Base-by-base conservation (phyloP, 331 rosid genomes). In the Saraca asoca region DNA sequence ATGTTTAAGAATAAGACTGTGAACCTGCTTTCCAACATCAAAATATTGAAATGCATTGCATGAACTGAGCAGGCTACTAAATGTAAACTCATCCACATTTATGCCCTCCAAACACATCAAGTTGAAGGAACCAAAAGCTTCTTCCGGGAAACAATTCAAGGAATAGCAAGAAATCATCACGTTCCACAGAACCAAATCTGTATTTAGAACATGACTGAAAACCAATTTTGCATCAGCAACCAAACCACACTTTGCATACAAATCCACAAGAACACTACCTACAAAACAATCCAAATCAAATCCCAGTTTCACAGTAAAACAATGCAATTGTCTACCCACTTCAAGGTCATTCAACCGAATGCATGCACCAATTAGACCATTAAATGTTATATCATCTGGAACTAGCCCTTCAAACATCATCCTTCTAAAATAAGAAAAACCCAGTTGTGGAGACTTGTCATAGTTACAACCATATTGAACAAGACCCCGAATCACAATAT, bases 161-260 rank as follows among this genome's bases (percentile, higher is more conserved):
- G 74, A 80, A 73, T 79, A 84, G 58, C 91, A 84, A 62, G 91
- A 59, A 68, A 85, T 71, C 87, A 85, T 89, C 81, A 85, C 96
- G 75, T 92, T 92, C 95, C 94, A 85, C 75, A 84, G 43, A 62
- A 88, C 87, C 81, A 80, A 61, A 79, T 92, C 96, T 75, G 51
- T 83, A 46, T 18, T 59, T 15, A 35, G 44, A 37, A 68, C 75
- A 61, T 17, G 52, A 55, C 46, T 73, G 51, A 92, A 92, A 50
- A 76, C 88, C 54, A 44, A 43, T 70, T 80, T 80, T 29, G 95
- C 90, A 51, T 74, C 82, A 65, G 75, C 82, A 68, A 79, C 75
- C 5, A 82, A 55, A 37, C 89, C 91, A 75, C 73, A 69, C 75
- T 82, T 87, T 18, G 85, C 80, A 66, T 89, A 87, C 17, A 77